Evolutionary conservation across 352 stramenopile species (phyloP).

Genomic region (Aphanomyces stellatus): DNA sequence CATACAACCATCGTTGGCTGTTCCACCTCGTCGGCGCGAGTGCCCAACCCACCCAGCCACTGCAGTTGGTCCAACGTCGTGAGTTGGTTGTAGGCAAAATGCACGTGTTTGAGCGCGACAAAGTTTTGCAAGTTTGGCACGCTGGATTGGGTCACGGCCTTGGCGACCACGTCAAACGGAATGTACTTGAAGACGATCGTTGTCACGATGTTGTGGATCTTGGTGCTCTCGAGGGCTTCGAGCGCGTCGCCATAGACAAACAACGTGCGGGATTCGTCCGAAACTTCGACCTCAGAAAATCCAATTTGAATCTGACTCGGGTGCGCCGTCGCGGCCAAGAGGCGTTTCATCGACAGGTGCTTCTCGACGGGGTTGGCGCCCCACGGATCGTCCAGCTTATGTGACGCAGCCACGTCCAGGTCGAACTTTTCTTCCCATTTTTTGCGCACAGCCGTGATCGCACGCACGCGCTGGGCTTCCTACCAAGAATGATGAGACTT

Average conservation of each 20-base stretch:
- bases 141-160: conserved; percentile 26
- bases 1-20: background rate
- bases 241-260: conserved; percentile 60
- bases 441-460: conserved; percentile 35
- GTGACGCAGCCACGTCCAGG: background rate
- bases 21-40: conserved; percentile 57
- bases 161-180: conserved; percentile 33
- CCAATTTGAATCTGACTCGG: conserved; percentile 32
- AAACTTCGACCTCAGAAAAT: conserved; percentile 65
- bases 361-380: background rate
- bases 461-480: conserved; percentile 34
- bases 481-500: too few species aligned
- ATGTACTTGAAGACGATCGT: conserved; percentile 61
- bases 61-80: conserved; percentile 49
- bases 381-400: background rate
- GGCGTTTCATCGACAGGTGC: background rate
- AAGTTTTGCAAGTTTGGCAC: conserved; percentile 54
- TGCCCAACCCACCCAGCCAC: conserved; percentile 43
- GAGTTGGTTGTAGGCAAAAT: conserved; percentile 62
- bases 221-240: conserved; percentile 47
- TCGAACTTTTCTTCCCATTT: conserved; percentile 33
- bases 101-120: conserved; percentile 38
- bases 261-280: conserved; percentile 54
- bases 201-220: conserved; percentile 42
- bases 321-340: conserved; percentile 19